A percentile compares a stretch with the other conserved stretches of the same genome.
Conservation (phyloP, 2,329 filamentous ascomycete genomes). For the Chaetomium sp. region DNA sequence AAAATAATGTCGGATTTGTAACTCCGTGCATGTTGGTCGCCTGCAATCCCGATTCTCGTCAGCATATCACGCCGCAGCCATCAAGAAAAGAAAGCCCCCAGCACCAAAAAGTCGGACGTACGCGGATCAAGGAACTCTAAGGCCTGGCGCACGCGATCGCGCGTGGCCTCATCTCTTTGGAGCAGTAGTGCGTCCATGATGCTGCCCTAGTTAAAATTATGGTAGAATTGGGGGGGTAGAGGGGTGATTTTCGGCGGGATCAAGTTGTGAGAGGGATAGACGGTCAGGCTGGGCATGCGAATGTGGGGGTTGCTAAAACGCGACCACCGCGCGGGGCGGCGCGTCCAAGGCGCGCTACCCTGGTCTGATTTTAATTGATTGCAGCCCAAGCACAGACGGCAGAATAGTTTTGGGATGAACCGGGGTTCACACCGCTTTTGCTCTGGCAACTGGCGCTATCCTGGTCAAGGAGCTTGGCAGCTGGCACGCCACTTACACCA, state of each 20-base stretch:
- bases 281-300: slow-evolving; percentile 6
- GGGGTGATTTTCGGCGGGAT: background rate
- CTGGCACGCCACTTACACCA: too few species aligned
- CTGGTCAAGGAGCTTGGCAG: too few species aligned
- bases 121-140: slow-evolving; percentile 90
- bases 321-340: slow-evolving; percentile 17
- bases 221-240: background rate
- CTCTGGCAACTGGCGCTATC: too few species aligned
- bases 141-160: slow-evolving; percentile 79
- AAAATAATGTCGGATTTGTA: slow-evolving; percentile 85
- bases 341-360: slow-evolving; percentile 19
- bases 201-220: slow-evolving; percentile 15
- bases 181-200: slow-evolving; percentile 69
- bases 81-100: slow-evolving; percentile 16
- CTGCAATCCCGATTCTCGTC: slow-evolving; percentile 27
- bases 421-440: too few species aligned
- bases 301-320: slow-evolving; percentile 18
- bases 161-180: slow-evolving; percentile 69
- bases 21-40: slow-evolving; percentile 54
- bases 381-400: slow-evolving; percentile 1
- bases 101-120: slow-evolving; percentile 38
- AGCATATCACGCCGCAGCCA: background rate
- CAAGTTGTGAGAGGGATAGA: background rate
- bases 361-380: slow-evolving; percentile 23
- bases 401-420: background rate